A percentile compares a stretch with the other conserved stretches of the same genome.
Evolutionary conservation across 768 basidiomycete genomes (phyloP).

Genomic region (Agrocybe pediades): DNA sequence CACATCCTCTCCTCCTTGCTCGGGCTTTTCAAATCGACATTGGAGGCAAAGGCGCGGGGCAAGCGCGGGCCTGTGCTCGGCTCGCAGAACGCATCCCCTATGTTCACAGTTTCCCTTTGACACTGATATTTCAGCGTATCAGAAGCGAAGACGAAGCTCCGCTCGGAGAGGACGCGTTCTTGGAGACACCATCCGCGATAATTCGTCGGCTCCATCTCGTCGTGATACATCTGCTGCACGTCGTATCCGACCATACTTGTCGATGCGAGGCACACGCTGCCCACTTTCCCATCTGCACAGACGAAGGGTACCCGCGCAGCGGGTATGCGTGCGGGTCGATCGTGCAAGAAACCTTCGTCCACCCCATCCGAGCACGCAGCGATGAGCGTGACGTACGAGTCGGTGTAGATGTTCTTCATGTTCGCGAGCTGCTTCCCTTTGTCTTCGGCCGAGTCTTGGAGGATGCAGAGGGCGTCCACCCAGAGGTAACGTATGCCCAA

Average conservation of each 20-base stretch:
- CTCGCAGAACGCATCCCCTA: conserved; percentile 9
- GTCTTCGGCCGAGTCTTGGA: conserved; percentile 9
- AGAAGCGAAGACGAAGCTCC: conserved; percentile 6
- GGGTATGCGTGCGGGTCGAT: conserved; percentile 1
- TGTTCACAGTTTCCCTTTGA: conserved; percentile 9
- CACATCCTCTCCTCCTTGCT: background rate
- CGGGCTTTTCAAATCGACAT: background rate
- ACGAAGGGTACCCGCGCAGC: conserved; percentile 1
- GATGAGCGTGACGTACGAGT: conserved; percentile 7
- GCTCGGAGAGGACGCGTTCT: conserved; percentile 7
- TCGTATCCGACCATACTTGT: conserved; percentile 4
- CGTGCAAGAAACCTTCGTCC: conserved; percentile 8
- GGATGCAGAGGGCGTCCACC: conserved; percentile 11
- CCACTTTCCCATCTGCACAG: conserved; percentile 10
- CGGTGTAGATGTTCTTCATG: conserved; percentile 8
- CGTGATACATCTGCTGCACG: conserved; percentile 6
- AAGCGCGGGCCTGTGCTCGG: conserved; percentile 4
- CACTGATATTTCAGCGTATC: conserved; percentile 11
- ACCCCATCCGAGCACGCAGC: conserved; percentile 5
- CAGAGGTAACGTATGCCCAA: conserved; percentile 8
- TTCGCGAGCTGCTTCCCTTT: conserved; percentile 6
- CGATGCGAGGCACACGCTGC: conserved; percentile 1
- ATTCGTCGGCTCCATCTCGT: conserved; percentile 9
- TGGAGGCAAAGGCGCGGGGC: conserved; percentile 2
- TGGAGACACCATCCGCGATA: conserved; percentile 9